Evolutionary conservation across 306 rosid species (phyloP).

Genomic region (Begonia fuchsioides): DNA sequence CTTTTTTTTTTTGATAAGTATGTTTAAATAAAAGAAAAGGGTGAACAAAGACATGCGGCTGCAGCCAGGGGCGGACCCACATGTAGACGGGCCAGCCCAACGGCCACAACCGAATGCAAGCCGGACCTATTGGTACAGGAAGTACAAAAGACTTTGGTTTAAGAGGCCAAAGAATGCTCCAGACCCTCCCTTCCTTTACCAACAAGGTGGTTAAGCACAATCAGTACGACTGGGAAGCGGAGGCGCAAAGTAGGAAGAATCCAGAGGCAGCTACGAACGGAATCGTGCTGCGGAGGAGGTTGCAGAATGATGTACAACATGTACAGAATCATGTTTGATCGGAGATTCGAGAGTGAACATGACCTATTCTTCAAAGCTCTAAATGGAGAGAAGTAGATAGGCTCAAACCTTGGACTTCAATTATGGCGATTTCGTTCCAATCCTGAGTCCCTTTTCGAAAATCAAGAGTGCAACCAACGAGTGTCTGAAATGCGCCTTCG

Average conservation of each 20-base stretch:
- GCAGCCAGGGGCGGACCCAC: too few relatives aligned
- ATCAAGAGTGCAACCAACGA: constrained; percentile 21
- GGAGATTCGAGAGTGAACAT: constrained; percentile 61
- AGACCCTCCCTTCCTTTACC: too few relatives aligned
- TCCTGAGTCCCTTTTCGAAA: constrained; percentile 69
- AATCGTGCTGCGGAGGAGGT: constrained; percentile 36
- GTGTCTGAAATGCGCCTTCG: constrained; percentile 71
- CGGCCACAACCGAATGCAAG: too few relatives aligned
- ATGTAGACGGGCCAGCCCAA: too few relatives aligned
- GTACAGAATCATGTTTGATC: constrained; percentile 78
- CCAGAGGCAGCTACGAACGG: constrained; percentile 37
- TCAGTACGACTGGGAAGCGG: constrained; percentile 57
- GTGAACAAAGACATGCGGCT: too few relatives aligned
- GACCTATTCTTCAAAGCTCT: constrained; percentile 52
- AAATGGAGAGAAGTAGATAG: constrained; percentile 68
- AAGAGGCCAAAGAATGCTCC: too few relatives aligned
- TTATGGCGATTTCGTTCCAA: constrained; percentile 78
- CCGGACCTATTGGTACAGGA: too few relatives aligned
- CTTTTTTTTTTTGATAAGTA: too few relatives aligned
- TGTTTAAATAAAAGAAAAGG: too few relatives aligned
- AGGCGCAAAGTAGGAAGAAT: constrained; percentile 32
- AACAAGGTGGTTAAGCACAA: constrained; percentile 89
- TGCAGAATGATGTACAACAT: constrained; percentile 90
- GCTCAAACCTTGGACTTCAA: constrained; percentile 90
- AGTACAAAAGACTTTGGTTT: too few relatives aligned